Evolutionary conservation across 768 basidiomycete species (phyloP).

Genomic region (Baorangia bicolor): DNA sequence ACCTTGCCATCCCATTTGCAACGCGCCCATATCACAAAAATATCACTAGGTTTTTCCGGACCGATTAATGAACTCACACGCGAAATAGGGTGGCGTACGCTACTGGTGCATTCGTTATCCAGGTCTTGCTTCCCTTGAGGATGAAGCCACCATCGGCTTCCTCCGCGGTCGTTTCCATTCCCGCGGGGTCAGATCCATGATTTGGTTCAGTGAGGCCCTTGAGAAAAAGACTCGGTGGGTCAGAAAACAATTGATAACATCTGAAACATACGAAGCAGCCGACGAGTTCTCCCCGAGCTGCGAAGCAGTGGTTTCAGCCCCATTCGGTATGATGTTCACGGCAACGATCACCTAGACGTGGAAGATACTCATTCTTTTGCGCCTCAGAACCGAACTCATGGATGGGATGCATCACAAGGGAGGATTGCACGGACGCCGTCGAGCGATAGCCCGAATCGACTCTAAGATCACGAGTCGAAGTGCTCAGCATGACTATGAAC

Average conservation of each 20-base stretch:
- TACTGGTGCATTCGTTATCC: slow-evolving; percentile 94
- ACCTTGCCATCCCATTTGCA: slow-evolving; percentile 94
- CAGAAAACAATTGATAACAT: not conserved
- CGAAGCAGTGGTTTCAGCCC: slow-evolving; percentile 6
- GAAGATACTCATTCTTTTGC: slow-evolving; percentile 91
- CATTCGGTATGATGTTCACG: not conserved
- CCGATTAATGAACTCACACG: slow-evolving; percentile 7
- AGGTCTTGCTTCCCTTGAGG: slow-evolving; percentile 91
- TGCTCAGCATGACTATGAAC: not conserved
- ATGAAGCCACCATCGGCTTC: slow-evolving; percentile 84
- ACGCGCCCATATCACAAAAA: slow-evolving; percentile 92
- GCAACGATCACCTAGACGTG: slow-evolving; percentile 60
- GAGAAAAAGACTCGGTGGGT: not conserved
- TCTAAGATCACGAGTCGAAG: slow-evolving; percentile 37
- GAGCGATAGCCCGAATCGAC: slow-evolving; percentile 97
- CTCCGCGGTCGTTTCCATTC: slow-evolving; percentile 93
- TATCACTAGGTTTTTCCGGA: slow-evolving; percentile 49
- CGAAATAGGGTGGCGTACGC: slow-evolving; percentile 52
- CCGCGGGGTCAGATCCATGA: slow-evolving; percentile 94
- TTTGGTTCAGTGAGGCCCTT: slow-evolving; percentile 96
- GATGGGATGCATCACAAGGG: slow-evolving; percentile 95
- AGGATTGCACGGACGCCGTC: slow-evolving; percentile 92
- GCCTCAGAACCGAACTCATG: slow-evolving; percentile 84
- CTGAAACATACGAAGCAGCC: slow-evolving; percentile 82
- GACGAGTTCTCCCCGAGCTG: slow-evolving; percentile 81